Evolutionary conservation across 768 basidiomycete genomes (phyloP), one percentile per base, ranked within the genome.

Genomic region (Gloeophyllum trabeum): DNA sequence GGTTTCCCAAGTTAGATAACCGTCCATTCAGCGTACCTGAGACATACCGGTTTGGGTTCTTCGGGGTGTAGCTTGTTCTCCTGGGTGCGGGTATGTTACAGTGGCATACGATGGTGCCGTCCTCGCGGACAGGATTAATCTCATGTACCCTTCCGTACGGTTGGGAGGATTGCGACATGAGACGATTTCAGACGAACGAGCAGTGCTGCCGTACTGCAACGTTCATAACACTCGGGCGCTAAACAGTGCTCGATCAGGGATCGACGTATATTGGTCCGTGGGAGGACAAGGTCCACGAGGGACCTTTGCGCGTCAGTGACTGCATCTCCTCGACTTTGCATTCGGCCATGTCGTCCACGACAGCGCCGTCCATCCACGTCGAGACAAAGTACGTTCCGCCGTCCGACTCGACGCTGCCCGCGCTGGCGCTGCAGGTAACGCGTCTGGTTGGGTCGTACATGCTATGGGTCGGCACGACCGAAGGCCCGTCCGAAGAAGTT

Each of bases 381-480:
- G 55, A 65, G 32, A 70, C 71, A 38, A 65, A 60, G 42, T 71
- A 74, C 50, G 49, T 81, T 45, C 55, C 67, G 22, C 61, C 78
- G 5, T 58, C 64, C 25, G 73, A 77, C 47, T 58, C 66, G 36
- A 64, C 69, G 14, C 55, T 73, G 38, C 79, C 80, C 13, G 68
- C 71, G 35, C 64, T 86, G 32, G 79, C 64, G 14, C 62, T 90
- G 43, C 80, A 85, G 48, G 63, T 81, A 46, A 87, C 78, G 35
- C 62, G 62, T 46, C 59, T 90, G 42, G 73, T 75, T 38, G 76
- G 76, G 51, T 79, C 81, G 43, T 87, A 81, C 61, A 87, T 90
- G 84, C 52, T 90, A 40, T 90, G 87, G 87, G 64, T 81, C 24
- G 85, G 86, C 1, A 64, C 60, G n/a, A 76, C 75, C 16, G 70